Conservation (phyloP, 768 basidiomycete genomes). For the Amanita jacksonii region DNA sequence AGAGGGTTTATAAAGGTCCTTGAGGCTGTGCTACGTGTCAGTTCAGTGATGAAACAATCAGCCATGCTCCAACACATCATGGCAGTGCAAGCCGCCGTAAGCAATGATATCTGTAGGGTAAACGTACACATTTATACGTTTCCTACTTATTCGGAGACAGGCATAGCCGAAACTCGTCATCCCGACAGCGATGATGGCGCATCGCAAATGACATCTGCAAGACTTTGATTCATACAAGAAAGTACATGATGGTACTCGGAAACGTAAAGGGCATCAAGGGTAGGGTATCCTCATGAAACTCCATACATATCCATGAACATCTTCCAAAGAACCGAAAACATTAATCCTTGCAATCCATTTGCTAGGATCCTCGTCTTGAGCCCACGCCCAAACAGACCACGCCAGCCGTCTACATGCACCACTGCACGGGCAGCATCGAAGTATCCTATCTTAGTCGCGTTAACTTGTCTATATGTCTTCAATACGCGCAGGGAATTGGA, state of each 20-base stretch:
- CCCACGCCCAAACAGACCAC: slow-evolving; percentile 80
- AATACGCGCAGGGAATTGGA: slow-evolving; percentile 88
- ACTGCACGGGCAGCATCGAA: slow-evolving; percentile 68
- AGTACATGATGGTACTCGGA: slow-evolving; percentile 16
- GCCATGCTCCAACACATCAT: too few relatives aligned
- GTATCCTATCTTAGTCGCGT: slow-evolving; percentile 75
- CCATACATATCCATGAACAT: slow-evolving; percentile 83
- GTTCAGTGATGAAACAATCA: too few relatives aligned
- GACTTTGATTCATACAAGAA: not conserved
- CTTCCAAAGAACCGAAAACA: slow-evolving; percentile 91
- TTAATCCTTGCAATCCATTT: slow-evolving; percentile 85
- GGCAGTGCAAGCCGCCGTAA: too few relatives aligned
- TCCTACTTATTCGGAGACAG: too few relatives aligned
- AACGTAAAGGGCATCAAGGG: slow-evolving; percentile 2
- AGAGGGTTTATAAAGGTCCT: slow-evolving; percentile 25
- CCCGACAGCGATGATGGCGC: too few relatives aligned
- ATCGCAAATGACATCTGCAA: too few relatives aligned
- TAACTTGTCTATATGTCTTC: slow-evolving; percentile 93
- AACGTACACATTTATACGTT: too few relatives aligned
- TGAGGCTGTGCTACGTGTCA: too few relatives aligned
- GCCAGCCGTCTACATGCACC: slow-evolving; percentile 63
- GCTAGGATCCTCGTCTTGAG: slow-evolving; percentile 83
- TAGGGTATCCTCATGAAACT: too few relatives aligned
- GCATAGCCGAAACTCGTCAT: too few relatives aligned
- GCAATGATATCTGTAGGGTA: too few relatives aligned